phyloP scores from a whole-genome alignment of 768 basidiomycete species.

The Tylopilus subfusipes region DNA sequence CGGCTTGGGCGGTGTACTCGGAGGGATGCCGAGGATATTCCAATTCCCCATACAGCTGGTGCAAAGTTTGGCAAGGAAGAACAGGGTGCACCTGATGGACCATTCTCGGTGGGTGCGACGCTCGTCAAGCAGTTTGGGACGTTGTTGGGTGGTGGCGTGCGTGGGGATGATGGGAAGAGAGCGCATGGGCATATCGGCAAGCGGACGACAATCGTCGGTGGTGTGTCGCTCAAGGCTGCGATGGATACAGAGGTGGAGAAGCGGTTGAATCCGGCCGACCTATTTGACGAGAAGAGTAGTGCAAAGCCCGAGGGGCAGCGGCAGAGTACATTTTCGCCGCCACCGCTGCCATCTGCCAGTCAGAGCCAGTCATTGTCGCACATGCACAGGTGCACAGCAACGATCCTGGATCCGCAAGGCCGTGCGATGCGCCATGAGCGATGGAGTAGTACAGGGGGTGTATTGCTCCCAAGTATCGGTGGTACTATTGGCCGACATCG shows the following conservation, averaged over 20 bases:
- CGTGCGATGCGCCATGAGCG: conserved; percentile 64
- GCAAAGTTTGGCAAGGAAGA: conserved; percentile 46
- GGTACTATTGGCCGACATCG: conserved; percentile 67
- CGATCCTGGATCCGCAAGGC: conserved; percentile 67
- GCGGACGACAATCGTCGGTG: conserved; percentile 51
- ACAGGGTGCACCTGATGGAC: conserved; percentile 27
- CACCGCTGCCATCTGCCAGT: conserved; percentile 38
- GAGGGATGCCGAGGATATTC: conserved; percentile 35
- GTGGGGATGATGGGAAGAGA: conserved; percentile 41
- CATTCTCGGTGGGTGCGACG: conserved; percentile 60
- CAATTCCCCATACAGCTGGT: conserved; percentile 59
- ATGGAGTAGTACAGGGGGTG: conserved; percentile 73
- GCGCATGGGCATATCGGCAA: conserved; percentile 37
- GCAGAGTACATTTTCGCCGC: conserved; percentile 25
- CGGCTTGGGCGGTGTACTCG: conserved; percentile 62
- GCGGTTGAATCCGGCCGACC: conserved; percentile 14
- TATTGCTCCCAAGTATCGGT: conserved; percentile 42
- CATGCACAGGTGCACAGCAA: conserved; percentile 71
- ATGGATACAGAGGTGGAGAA: conserved; percentile 36
- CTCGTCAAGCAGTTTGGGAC: conserved; percentile 78
- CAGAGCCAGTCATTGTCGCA: conserved; percentile 56
- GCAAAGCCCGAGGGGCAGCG: conserved; percentile 24
- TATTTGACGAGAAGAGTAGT: conserved; percentile 19
- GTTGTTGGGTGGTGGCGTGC: conserved; percentile 46
- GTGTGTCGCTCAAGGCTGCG: conserved; percentile 37